phyloP scores from a whole-genome alignment of 1,139 yeast species.

The Pichia sp. region DNA sequence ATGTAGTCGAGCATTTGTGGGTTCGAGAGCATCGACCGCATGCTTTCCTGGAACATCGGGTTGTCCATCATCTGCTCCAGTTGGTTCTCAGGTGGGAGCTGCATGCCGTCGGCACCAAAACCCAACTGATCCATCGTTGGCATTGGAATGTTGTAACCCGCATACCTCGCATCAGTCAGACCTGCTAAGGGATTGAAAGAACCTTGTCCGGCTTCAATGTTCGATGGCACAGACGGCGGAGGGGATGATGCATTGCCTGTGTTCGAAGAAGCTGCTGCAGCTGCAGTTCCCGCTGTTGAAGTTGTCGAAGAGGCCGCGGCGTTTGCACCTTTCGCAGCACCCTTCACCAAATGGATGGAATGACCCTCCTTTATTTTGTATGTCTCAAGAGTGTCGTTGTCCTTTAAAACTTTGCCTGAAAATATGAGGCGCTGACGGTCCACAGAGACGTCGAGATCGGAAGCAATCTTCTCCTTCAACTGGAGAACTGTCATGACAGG shows the following conservation, averaged over 20 bases:
- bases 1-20: constrained; percentile 81
- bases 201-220: constrained; percentile 83
- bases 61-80: constrained; percentile 69
- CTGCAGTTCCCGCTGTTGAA: constrained; percentile 16
- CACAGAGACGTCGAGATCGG: constrained; percentile 58
- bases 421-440: constrained; percentile 83
- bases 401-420: constrained; percentile 91
- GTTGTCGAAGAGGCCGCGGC: constrained; percentile 18
- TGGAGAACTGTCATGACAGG: constrained; percentile 57
- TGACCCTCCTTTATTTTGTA: constrained; percentile 85
- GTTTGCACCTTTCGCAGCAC: constrained; percentile 41
- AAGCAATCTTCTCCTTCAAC: constrained; percentile 62
- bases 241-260: constrained; percentile 29
- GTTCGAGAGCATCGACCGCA: constrained; percentile 73
- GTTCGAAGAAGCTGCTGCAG: constrained; percentile 23
- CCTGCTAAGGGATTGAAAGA: constrained; percentile 88
- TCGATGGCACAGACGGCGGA: constrained; percentile 52
- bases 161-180: constrained; percentile 91
- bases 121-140: constrained; percentile 58
- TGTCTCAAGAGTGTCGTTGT: constrained; percentile 63
- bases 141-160: constrained; percentile 77
- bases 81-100: constrained; percentile 71
- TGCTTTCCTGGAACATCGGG: constrained; percentile 75
- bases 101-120: constrained; percentile 95
- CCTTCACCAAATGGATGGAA: constrained; percentile 83